Percentiles rank a stretch among this genome's conserved stretches.
These are phyloP conservation scores for Saccharomycopsis crataegensis DNA, from an alignment of 1,139 yeast species.

Conservation along the genomic window DNA sequence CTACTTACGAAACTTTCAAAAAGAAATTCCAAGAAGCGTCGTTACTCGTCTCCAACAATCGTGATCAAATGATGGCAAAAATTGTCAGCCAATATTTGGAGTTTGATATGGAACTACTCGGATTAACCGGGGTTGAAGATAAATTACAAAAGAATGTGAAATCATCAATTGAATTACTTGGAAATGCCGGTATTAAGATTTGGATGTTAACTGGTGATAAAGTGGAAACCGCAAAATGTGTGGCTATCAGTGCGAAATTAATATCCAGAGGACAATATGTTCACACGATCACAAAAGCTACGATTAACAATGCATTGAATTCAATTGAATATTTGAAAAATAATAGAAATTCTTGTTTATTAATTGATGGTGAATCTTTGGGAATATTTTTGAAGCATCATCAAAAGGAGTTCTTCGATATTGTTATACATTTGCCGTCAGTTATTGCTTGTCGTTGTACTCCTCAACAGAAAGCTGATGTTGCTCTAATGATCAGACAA, in stretches of 20 bases:
- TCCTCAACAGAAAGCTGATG: conserved; percentile 98
- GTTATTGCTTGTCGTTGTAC: conserved; percentile 98
- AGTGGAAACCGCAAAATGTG: conserved; percentile 97
- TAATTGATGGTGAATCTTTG: conserved; percentile 92
- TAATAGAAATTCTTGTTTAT: conserved; percentile 65
- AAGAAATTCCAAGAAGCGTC: conserved; percentile 65
- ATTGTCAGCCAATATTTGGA: conserved; percentile 69
- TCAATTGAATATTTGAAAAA: conserved; percentile 64
- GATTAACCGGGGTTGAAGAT: conserved; percentile 97
- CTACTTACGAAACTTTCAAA: conserved; percentile 55
- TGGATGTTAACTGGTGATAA: conserved; percentile 99
- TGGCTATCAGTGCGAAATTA: conserved; percentile 86
- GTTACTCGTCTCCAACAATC: conserved; percentile 57
- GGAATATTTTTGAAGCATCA: conserved; percentile 57
- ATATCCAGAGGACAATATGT: conserved; percentile 92
- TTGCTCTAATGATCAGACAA: conserved; percentile 71
- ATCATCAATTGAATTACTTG: conserved; percentile 73
- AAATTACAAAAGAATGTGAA: conserved; percentile 87
- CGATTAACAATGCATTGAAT: conserved; percentile 56
- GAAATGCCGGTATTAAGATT: conserved; percentile 94
- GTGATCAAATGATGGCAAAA: conserved; percentile 67
- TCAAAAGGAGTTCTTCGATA: conserved; percentile 64
- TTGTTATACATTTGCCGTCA: conserved; percentile 75
- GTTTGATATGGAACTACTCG: conserved; percentile 75
- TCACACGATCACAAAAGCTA: conserved; percentile 70